A percentile compares a stretch with the other conserved stretches of the same genome.
phyloP scores from a whole-genome alignment of 192 early-diverging fungal species.

The Mortierella alpina region DNA sequence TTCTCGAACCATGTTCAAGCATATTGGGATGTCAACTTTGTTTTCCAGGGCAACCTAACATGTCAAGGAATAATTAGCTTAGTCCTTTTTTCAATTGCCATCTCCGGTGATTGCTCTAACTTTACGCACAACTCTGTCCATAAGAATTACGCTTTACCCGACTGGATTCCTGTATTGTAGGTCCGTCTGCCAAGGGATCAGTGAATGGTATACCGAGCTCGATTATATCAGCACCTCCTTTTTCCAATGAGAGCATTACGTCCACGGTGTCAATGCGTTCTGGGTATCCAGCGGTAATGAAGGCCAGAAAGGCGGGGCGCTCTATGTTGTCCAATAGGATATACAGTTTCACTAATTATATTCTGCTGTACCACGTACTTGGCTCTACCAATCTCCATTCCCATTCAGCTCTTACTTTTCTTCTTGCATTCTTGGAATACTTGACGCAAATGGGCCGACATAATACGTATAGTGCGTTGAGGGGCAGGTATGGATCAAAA shows the following conservation, averaged over 20 bases:
- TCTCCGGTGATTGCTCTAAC: no score
- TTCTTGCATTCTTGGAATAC: slow-evolving; percentile 55
- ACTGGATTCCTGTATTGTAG: slow-evolving; percentile 94
- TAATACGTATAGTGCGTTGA: slow-evolving; percentile 9
- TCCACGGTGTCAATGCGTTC: slow-evolving; percentile 82
- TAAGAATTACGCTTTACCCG: slow-evolving; percentile 62
- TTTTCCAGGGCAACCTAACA: slow-evolving; percentile 81
- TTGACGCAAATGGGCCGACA: slow-evolving; percentile 55
- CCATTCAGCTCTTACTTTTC: slow-evolving; percentile 50
- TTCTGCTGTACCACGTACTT: background rate
- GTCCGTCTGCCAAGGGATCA: slow-evolving; percentile 97
- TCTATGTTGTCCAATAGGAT: slow-evolving; percentile 45
- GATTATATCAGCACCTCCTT: slow-evolving; percentile 95
- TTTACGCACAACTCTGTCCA: no score
- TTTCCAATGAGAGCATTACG: slow-evolving; percentile 86
- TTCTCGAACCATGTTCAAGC: slow-evolving; percentile 81
- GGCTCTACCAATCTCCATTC: no score
- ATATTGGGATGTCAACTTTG: slow-evolving; percentile 80
- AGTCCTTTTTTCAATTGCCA: background rate
- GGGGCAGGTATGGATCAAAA: slow-evolving; percentile 4
- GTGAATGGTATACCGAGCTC: slow-evolving; percentile 98
- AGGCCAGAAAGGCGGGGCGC: slow-evolving; percentile 91
- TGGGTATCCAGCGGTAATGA: slow-evolving; percentile 94
- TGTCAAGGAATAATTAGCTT: no score
- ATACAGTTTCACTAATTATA: background rate